Evolutionary conservation across 2,329 filamentous ascomycete species (phyloP), one percentile per base, ranked within the genome.

Genomic region (Fusarium sp.): DNA sequence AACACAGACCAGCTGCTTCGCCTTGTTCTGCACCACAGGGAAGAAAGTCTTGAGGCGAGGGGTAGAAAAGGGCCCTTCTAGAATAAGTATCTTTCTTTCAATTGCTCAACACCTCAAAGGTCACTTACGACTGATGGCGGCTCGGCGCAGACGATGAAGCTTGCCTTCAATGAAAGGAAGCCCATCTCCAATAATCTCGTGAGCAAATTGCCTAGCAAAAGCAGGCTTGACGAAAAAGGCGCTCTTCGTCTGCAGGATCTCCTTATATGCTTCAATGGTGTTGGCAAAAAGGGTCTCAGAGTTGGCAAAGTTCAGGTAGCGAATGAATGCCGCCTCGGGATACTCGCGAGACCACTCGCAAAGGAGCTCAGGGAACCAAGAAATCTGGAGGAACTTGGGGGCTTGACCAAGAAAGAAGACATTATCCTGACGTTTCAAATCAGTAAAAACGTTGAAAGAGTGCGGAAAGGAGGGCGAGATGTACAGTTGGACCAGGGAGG

Each of bases 401-500:
- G 77, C 76, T 66, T 85, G 82, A 7, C 84, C 84, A 12, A 85
- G 62, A 41, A 85, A 69, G 47, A 79, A 75, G 41, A 77, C 70
- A 37, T 82, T 77, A 52, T 82, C 76, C 82, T 84, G 28, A 11
- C 16, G 30, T 10, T 40, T 13, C 4, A 11, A 6, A 18, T 70
- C 57, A 70, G 57, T 16, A 34, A 34, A 34, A 3, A 15, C 13
- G 36, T 13, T 11, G 3, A 36, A 40, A 30, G n/a, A 16, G 7
- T 18, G 28, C 9, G n/a, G 2, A 16, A 40, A 3, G 9, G 15
- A 12, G 12, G 50, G 13, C 10, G 18, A 11, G 41, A 28, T 68
- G 9, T 68, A 84, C 83, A 72, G 78, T 81, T 15, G 84, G 84
- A 1, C 82, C 83, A 0, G 84, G 84, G 2, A 86, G 68, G 52